Evolutionary conservation across 352 stramenopile genomes (phyloP).

Genomic region (Phytophthora tubulina): DNA sequence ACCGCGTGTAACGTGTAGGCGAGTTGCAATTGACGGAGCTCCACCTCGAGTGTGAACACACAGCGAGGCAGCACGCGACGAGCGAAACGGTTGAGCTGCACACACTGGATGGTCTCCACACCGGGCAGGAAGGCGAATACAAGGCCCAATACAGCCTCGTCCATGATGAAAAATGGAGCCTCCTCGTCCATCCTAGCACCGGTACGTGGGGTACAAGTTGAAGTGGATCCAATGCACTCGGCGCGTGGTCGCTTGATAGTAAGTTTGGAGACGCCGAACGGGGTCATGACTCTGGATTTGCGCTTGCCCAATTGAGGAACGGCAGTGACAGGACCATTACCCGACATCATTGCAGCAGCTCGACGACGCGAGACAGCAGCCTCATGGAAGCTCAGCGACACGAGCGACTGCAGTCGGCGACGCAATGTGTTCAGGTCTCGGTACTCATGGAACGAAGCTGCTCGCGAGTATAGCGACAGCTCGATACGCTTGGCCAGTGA

Average conservation of each 20-base stretch:
- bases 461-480: constrained; percentile 85
- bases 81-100: constrained; percentile 72
- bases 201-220: constrained; percentile 28
- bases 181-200: constrained; percentile 25
- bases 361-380: constrained; percentile 70
- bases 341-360: constrained; percentile 21
- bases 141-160: constrained; percentile 73
- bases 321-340: constrained; percentile 31
- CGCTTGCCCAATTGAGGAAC: constrained; percentile 63
- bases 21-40: constrained; percentile 56
- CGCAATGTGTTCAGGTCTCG: constrained; percentile 86
- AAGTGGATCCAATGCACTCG: constrained; percentile 40
- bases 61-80: constrained; percentile 63
- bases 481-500: constrained; percentile 90
- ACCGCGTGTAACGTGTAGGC: constrained; percentile 47
- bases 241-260: constrained; percentile 65
- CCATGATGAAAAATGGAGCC: constrained; percentile 68
- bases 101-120: constrained; percentile 69
- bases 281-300: constrained; percentile 40
- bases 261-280: constrained; percentile 71
- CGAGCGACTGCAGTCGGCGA: constrained; percentile 81
- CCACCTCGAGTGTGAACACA: constrained; percentile 66
- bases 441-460: constrained; percentile 88
- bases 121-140: constrained; percentile 80
- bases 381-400: constrained; percentile 90